Evolutionary conservation across 352 stramenopile species (phyloP).

Genomic region (Pythium brachiatum): DNA sequence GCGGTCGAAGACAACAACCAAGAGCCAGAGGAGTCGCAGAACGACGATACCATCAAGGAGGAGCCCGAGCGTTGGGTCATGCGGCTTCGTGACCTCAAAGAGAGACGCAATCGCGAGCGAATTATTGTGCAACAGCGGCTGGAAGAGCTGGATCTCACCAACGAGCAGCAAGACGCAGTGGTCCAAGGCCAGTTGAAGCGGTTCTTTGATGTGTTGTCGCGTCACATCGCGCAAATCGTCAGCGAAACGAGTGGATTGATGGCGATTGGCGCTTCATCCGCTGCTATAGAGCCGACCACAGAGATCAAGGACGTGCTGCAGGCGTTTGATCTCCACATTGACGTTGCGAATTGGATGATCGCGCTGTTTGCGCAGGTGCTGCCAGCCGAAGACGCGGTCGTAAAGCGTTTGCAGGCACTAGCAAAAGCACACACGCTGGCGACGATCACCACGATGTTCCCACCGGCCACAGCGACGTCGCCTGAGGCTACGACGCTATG

Average conservation of each 20-base stretch:
- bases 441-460: slow-evolving; percentile 18
- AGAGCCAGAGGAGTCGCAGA: neutral
- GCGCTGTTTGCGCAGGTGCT: slow-evolving; percentile 38
- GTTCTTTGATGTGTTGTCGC: slow-evolving; percentile 26
- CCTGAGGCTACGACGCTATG: slow-evolving; percentile 19
- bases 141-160: slow-evolving; percentile 36
- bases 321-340: slow-evolving; percentile 21
- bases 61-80: neutral
- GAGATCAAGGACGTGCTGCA: slow-evolving; percentile 2
- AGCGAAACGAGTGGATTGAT: neutral
- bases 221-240: slow-evolving; percentile 2
- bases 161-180: slow-evolving; percentile 32
- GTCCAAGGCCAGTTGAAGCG: slow-evolving; percentile 21
- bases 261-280: neutral
- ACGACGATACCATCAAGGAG: neutral
- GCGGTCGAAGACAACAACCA: slow-evolving; percentile 11
- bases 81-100: neutral
- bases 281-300: neutral
- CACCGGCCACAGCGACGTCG: neutral
- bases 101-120: slow-evolving; percentile 21
- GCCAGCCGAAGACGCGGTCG: slow-evolving; percentile 32
- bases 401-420: slow-evolving; percentile 36
- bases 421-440: slow-evolving; percentile 21
- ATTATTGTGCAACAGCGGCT: slow-evolving; percentile 33
- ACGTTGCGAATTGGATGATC: slow-evolving; percentile 45